Evolutionary conservation across 768 basidiomycete genomes (phyloP).

Genomic region (Pleurotus tuber-regium): DNA sequence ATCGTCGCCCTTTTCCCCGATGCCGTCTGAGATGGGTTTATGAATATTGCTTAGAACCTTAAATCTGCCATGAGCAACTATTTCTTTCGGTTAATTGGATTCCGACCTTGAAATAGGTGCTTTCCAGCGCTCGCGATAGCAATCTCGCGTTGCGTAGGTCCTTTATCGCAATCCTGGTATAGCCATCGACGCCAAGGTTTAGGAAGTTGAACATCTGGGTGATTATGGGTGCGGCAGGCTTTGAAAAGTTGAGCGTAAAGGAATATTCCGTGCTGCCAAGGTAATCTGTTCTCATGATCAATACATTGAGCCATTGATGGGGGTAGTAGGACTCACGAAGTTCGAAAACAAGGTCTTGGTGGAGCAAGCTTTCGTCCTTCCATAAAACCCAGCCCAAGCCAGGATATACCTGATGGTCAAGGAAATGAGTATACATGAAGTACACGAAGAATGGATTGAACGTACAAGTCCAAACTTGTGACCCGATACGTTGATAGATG

Average conservation of each 20-base stretch:
- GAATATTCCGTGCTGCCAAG: conserved; percentile 59
- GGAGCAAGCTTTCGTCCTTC: conserved; percentile 54
- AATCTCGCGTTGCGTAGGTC: conserved; percentile 57
- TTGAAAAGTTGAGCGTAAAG: conserved; percentile 61
- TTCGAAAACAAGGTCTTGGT: conserved; percentile 65
- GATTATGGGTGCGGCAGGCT: conserved; percentile 55
- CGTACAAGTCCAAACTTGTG: conserved; percentile 55
- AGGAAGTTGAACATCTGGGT: conserved; percentile 62
- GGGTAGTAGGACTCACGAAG: conserved; percentile 38
- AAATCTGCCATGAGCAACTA: too few relatives aligned
- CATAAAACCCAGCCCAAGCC: conserved; percentile 64
- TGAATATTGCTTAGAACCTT: conserved; percentile 52
- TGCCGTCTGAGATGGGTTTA: conserved; percentile 24
- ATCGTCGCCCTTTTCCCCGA: conserved; percentile 30
- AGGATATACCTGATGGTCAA: conserved; percentile 33
- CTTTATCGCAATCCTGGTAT: conserved; percentile 38
- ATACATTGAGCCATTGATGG: conserved; percentile 6
- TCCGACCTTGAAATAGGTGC: conserved; percentile 44
- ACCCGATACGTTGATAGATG: conserved; percentile 51
- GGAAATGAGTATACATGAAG: conserved; percentile 13
- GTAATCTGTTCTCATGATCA: conserved; percentile 33
- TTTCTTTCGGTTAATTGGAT: too few relatives aligned
- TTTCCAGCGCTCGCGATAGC: conserved; percentile 55
- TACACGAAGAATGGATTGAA: not conserved
- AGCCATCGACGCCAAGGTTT: conserved; percentile 56